Evolutionary conservation across 2,329 filamentous ascomycete genomes (phyloP).

Genomic region (Monilinia fructicola): DNA sequence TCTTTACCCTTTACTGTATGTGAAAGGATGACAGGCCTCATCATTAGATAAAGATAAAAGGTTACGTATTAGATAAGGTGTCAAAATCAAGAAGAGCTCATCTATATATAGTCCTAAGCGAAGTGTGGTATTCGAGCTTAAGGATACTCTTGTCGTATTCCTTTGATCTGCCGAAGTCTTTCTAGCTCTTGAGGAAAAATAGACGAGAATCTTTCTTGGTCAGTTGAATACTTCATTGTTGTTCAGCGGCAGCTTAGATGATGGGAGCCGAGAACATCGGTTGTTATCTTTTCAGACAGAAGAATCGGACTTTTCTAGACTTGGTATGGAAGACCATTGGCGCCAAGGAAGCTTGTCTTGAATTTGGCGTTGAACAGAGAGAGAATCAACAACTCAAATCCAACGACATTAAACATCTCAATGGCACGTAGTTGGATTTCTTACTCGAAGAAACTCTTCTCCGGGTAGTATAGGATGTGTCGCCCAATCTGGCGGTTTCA

Average conservation of each 20-base stretch:
- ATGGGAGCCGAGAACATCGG: background rate
- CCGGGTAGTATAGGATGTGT: background rate
- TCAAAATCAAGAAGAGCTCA: too few species aligned
- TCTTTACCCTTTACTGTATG: too few species aligned
- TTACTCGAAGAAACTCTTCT: background rate
- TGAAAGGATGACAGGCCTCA: too few species aligned
- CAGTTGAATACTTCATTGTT: background rate
- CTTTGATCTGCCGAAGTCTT: background rate
- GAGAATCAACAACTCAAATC: conserved; percentile 17
- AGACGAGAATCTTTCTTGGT: too few species aligned
- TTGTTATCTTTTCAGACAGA: background rate
- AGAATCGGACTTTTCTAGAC: background rate
- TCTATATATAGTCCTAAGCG: background rate
- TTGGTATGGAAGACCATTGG: conserved; percentile 11
- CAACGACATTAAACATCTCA: conserved; percentile 15
- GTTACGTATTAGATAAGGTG: too few species aligned
- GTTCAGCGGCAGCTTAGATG: background rate
- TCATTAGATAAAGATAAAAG: background rate
- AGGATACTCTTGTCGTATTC: background rate
- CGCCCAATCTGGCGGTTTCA: background rate
- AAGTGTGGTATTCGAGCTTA: background rate
- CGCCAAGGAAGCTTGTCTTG: conserved; percentile 21
- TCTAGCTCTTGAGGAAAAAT: background rate
- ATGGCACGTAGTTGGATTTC: background rate
- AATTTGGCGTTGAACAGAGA: background rate